Evolutionary conservation across 108 stramenopile genomes (phyloP).

Genomic region (Nannochloropsis salina): DNA sequence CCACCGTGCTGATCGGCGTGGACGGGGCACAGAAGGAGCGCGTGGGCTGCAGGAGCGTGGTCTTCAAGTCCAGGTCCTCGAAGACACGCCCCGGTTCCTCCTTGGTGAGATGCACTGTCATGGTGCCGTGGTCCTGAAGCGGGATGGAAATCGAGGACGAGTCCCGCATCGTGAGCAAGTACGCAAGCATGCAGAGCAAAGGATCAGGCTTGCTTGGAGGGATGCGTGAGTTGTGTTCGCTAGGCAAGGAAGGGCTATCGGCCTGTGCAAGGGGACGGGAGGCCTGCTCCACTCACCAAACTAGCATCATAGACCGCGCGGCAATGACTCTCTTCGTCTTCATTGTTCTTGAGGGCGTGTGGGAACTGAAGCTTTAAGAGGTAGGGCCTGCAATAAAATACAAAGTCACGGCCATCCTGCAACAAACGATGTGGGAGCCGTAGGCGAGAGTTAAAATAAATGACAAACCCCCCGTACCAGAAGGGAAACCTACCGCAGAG

Average conservation of each 20-base stretch:
- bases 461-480: background rate
- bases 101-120: constrained; percentile 54
- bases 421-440: background rate
- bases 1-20: background rate
- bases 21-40: constrained; percentile 25
- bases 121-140: constrained; percentile 50
- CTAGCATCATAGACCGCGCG: constrained; percentile 43
- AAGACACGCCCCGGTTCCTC: constrained; percentile 44
- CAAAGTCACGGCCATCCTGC: constrained; percentile 46
- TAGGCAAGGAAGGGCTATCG: no score
- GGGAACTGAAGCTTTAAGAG: constrained; percentile 49
- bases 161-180: no score
- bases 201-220: no score
- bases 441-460: background rate
- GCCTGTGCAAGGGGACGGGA: no score
- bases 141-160: constrained; percentile 26
- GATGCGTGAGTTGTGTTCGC: no score
- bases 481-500: background rate
- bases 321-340: constrained; percentile 44
- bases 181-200: no score
- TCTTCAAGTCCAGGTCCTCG: constrained; percentile 50
- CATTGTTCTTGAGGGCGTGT: constrained; percentile 29
- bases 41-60: constrained; percentile 42
- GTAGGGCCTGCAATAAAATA: constrained; percentile 58
- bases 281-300: constrained; percentile 9